Conservation (phyloP, 768 basidiomycete species). For the Suillus plorans region DNA sequence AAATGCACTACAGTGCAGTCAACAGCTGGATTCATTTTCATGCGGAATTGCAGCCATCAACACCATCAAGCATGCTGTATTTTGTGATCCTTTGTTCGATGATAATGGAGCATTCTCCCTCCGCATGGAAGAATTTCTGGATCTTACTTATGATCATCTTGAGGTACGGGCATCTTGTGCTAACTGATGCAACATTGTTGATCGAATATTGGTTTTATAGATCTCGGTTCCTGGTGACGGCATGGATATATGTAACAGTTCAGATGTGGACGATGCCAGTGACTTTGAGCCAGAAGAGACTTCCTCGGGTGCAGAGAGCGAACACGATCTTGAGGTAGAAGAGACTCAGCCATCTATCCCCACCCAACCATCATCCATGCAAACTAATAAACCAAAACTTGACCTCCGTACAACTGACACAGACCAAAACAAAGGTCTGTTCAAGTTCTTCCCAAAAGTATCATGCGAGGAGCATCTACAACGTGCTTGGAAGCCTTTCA, state of each 20-base stretch:
- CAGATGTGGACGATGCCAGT: background rate
- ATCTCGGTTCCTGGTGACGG: background rate
- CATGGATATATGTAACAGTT: too few relatives aligned
- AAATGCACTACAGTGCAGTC: background rate
- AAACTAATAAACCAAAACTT: background rate
- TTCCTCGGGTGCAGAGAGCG: background rate
- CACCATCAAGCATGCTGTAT: background rate
- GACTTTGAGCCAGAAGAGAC: background rate
- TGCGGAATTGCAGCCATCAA: background rate
- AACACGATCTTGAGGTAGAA: background rate
- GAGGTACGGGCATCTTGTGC: background rate
- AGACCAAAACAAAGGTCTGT: background rate
- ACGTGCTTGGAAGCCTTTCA: background rate
- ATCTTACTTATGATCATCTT: background rate
- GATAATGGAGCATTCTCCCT: background rate
- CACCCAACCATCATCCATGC: background rate
- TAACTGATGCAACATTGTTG: background rate
- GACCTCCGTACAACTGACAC: background rate
- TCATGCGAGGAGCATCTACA: background rate
- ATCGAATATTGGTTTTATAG: background rate
- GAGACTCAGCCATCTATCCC: background rate
- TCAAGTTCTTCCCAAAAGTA: background rate
- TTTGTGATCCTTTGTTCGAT: background rate
- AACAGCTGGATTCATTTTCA: background rate
- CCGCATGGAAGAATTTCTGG: background rate